Evolutionary conservation across 805 yeast genomes (phyloP), one percentile per base, ranked within the genome.

Genomic region (Saccharomycopsis fodiens): DNA sequence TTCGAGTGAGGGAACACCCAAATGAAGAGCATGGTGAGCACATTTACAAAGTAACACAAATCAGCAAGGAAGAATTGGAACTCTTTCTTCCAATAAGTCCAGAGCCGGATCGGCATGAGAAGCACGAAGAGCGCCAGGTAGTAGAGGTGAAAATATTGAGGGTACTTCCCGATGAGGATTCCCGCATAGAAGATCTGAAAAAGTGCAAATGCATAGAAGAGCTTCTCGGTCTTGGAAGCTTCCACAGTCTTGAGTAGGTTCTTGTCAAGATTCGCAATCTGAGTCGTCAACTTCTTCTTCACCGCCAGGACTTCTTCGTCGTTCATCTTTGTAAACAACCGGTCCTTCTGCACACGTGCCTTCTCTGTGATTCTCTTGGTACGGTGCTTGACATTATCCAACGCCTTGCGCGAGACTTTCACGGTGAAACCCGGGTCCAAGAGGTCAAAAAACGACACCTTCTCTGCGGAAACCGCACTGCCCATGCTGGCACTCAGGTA

Each of bases 31-130:
- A 89, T 56, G 41, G 85, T 64, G 47, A 91, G 63, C 10, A 77
- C 55, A 58, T 91, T 93, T 38, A 85, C 97, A 60, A 82, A 93
- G 62, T 91, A 91, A 64, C 98, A 91, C 54, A 91, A 70, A 63
- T 91, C 97, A 1, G 95, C 97, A 58, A 93, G 67, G 60, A 79
- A 91, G 62, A 85, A 91, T 50, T 89, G 96, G 65, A 73, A 86
- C 6, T 85, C 76, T 42, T 70, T 73, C 61, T 84, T 85, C 66
- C 80, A 83, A 64, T 85, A 91, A 1, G 93, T 78, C 63, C 87
- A 80, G 56, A 82, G 73, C 47, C 98, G 67, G 20, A 89, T 78
- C 0, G 98, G 97, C 79, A 89, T 76, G 44, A 91, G 66, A 1
- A 84, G 50, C 2, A 65, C 57, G 46, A 81, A 73, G 40, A 85